Evolutionary conservation across 2,329 filamentous ascomycete genomes (phyloP), one percentile per base, ranked within the genome.

Genomic region (Pseudogymnoascus sp.): DNA sequence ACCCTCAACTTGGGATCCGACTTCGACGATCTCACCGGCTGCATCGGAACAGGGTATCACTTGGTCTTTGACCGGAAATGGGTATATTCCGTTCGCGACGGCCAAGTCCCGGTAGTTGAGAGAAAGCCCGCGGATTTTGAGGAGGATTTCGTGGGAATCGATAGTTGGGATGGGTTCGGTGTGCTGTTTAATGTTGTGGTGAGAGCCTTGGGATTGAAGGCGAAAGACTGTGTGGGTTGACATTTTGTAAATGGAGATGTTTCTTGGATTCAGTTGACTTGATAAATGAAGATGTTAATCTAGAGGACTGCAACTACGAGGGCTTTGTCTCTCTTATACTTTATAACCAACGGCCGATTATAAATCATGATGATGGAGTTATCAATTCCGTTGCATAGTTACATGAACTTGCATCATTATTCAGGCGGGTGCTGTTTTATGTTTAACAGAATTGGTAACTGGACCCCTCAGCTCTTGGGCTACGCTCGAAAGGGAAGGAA

Each of bases 1-100:
- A 1, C 63, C 65, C 2, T 63, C 60, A 3, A 73, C 69, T 2
- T 61, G 61, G 28, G 63, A 62, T 6, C 73, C 73, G 6, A 71
- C 66, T 57, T 67, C 41, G 4, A 71, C 67, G 25, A 77, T 67
- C 7, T 71, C 69, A 38, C 75, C 74, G 1, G 75, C 71, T 47
- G 69, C 65, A 38, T 77, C 75, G 12, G 70, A 73, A 64, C 71
- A 71, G 5, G 74, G 75, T 8, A 74, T 64, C 1, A 76, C 68
- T 4, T 72, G 62, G 3, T 71, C 67, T 58, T 72, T 73, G n/a
- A 71, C 66, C 0, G 67, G 63, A 11, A 73, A 63, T 1, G 71
- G 72, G 60, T 75, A 75, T 8, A 60, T 65, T 3, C 60, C 60
- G 6, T 47, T 70, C 7, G 68, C 67, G 22, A 75, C 67, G n/a